phyloP scores from a whole-genome alignment of 2,329 filamentous ascomycete species.

The Zymoseptoria ardabiliae region DNA sequence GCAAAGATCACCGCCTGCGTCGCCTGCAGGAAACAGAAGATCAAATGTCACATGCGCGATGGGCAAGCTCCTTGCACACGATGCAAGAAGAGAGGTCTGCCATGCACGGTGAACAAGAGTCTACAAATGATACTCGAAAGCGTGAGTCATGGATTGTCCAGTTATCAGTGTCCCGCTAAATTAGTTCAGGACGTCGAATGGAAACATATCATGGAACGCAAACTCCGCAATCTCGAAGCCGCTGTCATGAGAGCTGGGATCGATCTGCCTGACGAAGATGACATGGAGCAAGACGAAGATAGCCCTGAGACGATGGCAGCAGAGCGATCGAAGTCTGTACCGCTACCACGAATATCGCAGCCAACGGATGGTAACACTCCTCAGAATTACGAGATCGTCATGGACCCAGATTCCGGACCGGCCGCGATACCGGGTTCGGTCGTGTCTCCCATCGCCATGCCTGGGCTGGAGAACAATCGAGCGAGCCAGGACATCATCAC shows the following conservation, averaged over 20 bases:
- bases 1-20: slow-evolving; percentile 32
- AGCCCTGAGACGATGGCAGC: slow-evolving; percentile 8
- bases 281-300: slow-evolving; percentile 20
- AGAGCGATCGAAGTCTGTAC: background rate
- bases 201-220: slow-evolving; percentile 34
- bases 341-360: background rate
- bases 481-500: slow-evolving; percentile 25
- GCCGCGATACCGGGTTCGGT: slow-evolving; percentile 29
- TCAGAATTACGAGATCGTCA: slow-evolving; percentile 31
- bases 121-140: slow-evolving; percentile 38
- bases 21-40: slow-evolving; percentile 36
- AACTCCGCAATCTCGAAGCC: slow-evolving; percentile 32
- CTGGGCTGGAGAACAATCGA: slow-evolving; percentile 18
- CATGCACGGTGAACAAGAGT: slow-evolving; percentile 37
- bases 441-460: slow-evolving; percentile 23
- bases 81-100: slow-evolving; percentile 35
- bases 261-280: slow-evolving; percentile 19
- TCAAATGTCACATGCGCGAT: slow-evolving; percentile 38
- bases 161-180: background rate
- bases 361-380: slow-evolving; percentile 6
- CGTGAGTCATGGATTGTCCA: background rate
- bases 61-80: slow-evolving; percentile 33
- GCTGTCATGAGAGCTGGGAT: slow-evolving; percentile 25
- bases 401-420: slow-evolving; percentile 33
- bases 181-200: slow-evolving; percentile 30